These are phyloP conservation scores for Saturnispora galanensis DNA, from an alignment of 805 yeast species.

Conservation along the genomic window DNA sequence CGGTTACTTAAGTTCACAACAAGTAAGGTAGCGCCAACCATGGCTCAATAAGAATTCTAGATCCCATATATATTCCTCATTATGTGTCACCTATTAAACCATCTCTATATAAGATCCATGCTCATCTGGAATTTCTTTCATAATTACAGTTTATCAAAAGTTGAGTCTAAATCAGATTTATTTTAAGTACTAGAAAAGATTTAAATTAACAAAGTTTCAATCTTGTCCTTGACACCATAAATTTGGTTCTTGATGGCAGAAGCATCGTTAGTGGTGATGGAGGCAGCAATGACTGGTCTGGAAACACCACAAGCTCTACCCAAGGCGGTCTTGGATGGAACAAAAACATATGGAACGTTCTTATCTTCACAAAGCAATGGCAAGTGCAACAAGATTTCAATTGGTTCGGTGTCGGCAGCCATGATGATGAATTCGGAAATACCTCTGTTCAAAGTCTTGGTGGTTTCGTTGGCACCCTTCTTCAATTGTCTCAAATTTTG, in stretches of 20 bases:
- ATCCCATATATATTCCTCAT: no score
- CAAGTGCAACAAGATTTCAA: slow-evolving; percentile 93
- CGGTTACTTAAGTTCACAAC: no score
- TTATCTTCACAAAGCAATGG: slow-evolving; percentile 98
- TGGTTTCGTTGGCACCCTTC: slow-evolving; percentile 99
- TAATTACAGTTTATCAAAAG: neutral
- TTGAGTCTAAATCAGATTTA: neutral
- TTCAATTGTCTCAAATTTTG: slow-evolving; percentile 96
- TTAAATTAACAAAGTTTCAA: slow-evolving; percentile 91
- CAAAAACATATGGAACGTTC: slow-evolving; percentile 98
- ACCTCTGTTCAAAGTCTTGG: slow-evolving; percentile 99
- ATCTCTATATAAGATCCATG: no score
- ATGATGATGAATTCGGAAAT: slow-evolving; percentile 97
- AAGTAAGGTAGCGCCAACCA: no score
- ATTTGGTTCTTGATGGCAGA: slow-evolving; percentile 96
- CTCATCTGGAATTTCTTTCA: neutral
- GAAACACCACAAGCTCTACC: slow-evolving; percentile 99
- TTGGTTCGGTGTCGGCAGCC: slow-evolving; percentile 99
- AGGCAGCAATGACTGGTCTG: slow-evolving; percentile 98
- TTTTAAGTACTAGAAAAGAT: neutral
- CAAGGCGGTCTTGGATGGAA: slow-evolving; percentile 95
- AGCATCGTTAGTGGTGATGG: slow-evolving; percentile 97
- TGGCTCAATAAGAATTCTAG: no score
- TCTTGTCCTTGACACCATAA: slow-evolving; percentile 96
- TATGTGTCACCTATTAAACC: no score